Evolutionary conservation across 805 yeast genomes (phyloP).

Genomic region (Grigorovia jiainica): DNA sequence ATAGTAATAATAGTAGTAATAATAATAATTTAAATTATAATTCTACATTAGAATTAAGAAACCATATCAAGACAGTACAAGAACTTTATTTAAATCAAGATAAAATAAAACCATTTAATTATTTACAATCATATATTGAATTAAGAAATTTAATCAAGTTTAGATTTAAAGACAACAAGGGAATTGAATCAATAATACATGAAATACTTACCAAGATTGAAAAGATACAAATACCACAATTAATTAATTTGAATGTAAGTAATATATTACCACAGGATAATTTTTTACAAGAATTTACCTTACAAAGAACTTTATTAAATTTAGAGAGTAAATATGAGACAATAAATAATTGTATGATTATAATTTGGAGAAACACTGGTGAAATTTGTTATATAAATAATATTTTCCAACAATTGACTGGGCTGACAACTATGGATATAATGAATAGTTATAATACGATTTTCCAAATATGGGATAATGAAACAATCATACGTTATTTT

Average conservation of each 20-base stretch:
- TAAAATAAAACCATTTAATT: conserved; percentile 18
- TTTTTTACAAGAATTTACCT: conserved; percentile 49
- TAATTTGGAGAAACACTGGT: conserved; percentile 80
- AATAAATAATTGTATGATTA: conserved; percentile 62
- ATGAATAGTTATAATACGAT: conserved; percentile 52
- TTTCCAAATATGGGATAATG: conserved; percentile 76
- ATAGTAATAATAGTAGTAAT: background rate
- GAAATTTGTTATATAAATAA: conserved; percentile 73
- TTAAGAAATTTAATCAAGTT: conserved; percentile 9
- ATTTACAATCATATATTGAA: conserved; percentile 14
- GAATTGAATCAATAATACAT: background rate
- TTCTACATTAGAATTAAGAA: conserved; percentile 15
- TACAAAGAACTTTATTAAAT: conserved; percentile 49
- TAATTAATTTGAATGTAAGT: conserved; percentile 68
- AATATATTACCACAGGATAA: conserved; percentile 62
- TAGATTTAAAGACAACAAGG: background rate
- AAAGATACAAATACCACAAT: conserved; percentile 55
- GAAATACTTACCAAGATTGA: background rate
- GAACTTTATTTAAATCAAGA: conserved; percentile 15
- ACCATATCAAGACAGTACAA: conserved; percentile 15
- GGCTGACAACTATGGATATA: conserved; percentile 49
- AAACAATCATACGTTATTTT: conserved; percentile 30
- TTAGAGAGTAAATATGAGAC: conserved; percentile 40
- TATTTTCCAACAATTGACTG: conserved; percentile 62
- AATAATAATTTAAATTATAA: background rate